Base-by-base conservation (phyloP, 2,329 filamentous ascomycete species). In the Talaromyces islandicus region DNA sequence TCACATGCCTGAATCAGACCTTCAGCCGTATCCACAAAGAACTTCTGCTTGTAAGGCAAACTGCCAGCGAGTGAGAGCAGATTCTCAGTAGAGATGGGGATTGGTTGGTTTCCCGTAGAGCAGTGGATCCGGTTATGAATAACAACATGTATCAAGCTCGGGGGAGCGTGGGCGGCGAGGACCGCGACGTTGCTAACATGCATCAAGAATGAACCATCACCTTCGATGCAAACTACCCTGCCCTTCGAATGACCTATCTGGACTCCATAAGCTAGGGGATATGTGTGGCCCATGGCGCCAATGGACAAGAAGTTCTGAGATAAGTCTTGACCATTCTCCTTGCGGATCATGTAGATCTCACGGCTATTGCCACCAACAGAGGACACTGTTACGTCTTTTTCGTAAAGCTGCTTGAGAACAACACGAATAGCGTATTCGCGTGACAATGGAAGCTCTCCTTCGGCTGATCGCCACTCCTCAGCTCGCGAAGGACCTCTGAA, bases 331-430 rank as follows among this genome's bases (percentile, higher is more conserved):
- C 54, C 54, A 29, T 57, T 57, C 7, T 57, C 27, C 25, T 57
- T 57, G 27, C 38, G 54, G 7, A 57, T 17, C 54, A 57, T 48
- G 24, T 30, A 57, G 24, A 57, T 24, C 27, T 57, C 54, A 24
- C 54, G 54, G 25, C 54, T 48, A 32, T 57, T 57, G 3, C 54
- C 54, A 50, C 54, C 54, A 57, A 57, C 14, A 32, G 54, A 57
- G 14, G 54, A 57, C 12, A 57, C 54, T 3, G 54, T 29, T 12
- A 48, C 25, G 25, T 57, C 54, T 4, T n/a, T 54, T 19, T 29
- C 25, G 2, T 54, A 32, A 21, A 54, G 27, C 14, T 29, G 12
- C 19, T 24, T 29, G 7, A 54, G 19, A 32, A 54, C 19, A 29
- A 10, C 19, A 19, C 30, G 25, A n/a, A 54, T 54, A n/a, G 52